Conservation (phyloP, 116 monocot species). For the Phalaenopsis hybrid region DNA sequence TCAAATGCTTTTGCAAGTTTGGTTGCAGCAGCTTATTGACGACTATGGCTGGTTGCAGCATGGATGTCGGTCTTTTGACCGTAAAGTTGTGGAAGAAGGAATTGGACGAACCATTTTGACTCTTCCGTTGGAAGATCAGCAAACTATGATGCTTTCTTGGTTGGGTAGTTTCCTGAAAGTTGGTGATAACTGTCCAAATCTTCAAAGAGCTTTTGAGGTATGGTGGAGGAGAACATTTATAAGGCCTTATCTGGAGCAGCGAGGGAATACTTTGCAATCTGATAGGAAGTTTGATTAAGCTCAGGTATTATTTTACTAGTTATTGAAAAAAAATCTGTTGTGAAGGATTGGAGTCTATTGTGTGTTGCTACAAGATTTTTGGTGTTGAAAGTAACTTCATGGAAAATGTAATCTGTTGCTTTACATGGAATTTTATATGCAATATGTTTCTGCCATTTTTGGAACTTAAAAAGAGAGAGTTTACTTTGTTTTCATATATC, state of each 20-base stretch:
- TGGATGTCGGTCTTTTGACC: slow-evolving; percentile 77
- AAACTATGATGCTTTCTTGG: slow-evolving; percentile 83
- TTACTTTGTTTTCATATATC: neutral
- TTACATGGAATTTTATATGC: neutral
- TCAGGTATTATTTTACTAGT: neutral
- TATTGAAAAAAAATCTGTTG: neutral
- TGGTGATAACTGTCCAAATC: slow-evolving; percentile 91
- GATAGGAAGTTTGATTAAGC: slow-evolving; percentile 17
- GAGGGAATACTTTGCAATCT: slow-evolving; percentile 21
- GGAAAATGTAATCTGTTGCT: neutral
- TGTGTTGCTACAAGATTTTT: slow-evolving; percentile 1
- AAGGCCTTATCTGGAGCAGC: slow-evolving; percentile 76
- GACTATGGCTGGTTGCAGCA: slow-evolving; percentile 96
- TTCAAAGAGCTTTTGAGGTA: slow-evolving; percentile 94
- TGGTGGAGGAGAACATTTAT: slow-evolving; percentile 99
- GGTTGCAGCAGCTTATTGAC: slow-evolving; percentile 86
- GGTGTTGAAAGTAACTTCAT: neutral
- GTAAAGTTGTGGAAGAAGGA: slow-evolving; percentile 92
- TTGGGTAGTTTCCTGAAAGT: slow-evolving; percentile 84
- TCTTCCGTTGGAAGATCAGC: slow-evolving; percentile 92
- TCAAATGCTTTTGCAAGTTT: slow-evolving; percentile 59
- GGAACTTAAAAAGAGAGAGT: neutral
- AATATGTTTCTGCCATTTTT: neutral
- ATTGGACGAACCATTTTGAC: slow-evolving; percentile 93
- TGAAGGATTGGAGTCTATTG: no score